Evolutionary conservation across 2,329 filamentous ascomycete genomes (phyloP).

Genomic region (Aspergillus texensis): DNA sequence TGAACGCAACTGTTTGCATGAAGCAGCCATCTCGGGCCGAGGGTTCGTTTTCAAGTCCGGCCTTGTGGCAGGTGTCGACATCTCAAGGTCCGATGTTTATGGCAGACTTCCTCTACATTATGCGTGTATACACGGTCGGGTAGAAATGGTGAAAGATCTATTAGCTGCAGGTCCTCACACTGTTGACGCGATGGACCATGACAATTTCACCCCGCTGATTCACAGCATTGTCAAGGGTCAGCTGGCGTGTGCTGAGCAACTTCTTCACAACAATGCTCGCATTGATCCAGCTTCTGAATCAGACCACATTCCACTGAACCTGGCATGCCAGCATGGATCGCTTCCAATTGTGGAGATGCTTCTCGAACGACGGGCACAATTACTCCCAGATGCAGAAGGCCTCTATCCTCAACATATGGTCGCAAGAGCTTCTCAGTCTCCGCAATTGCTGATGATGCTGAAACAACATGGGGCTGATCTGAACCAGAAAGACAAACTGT

Average conservation of each 20-base stretch:
- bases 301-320: constrained; percentile 90
- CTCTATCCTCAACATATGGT: constrained; percentile 97
- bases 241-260: constrained; percentile 74
- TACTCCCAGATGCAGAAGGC: constrained; percentile 94
- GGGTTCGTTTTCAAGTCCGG: constrained; percentile 75
- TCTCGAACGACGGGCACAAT: constrained; percentile 74
- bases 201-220: constrained; percentile 95
- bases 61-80: constrained; percentile 73
- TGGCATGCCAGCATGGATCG: constrained; percentile 93
- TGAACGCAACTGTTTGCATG: constrained; percentile 92
- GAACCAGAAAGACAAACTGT: constrained; percentile 91
- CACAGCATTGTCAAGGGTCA: constrained; percentile 91
- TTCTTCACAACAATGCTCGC: constrained; percentile 77
- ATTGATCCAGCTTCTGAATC: constrained; percentile 83
- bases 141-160: constrained; percentile 78
- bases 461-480: constrained; percentile 86
- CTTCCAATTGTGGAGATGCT: constrained; percentile 82
- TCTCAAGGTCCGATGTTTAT: constrained; percentile 85
- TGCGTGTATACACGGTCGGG: constrained; percentile 88
- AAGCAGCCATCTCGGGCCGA: constrained; percentile 93
- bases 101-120: constrained; percentile 93
- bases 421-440: constrained; percentile 81
- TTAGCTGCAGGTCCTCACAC: constrained; percentile 71
- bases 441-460: constrained; percentile 76
- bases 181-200: constrained; percentile 87